A percentile compares a stretch with the other conserved stretches of the same genome.
These are phyloP conservation scores for Nicotiana obtusifolia DNA, from an alignment of 257 asterid species.

Conservation along the genomic window DNA sequence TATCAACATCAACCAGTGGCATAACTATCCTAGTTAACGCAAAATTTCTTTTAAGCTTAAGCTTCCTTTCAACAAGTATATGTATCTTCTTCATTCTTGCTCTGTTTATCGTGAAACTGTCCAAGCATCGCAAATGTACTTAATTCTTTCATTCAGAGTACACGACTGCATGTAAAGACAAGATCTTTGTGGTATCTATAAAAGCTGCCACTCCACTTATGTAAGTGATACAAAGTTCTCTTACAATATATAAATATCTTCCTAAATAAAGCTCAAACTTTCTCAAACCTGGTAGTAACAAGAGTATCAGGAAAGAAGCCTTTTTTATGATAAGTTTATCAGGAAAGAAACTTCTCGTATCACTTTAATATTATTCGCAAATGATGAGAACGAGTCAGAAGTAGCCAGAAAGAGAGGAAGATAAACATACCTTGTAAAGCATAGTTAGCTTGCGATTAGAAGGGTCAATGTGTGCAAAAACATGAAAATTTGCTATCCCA, in stretches of 20 bases:
- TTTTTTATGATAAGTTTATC: not conserved
- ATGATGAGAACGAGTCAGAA: not conserved
- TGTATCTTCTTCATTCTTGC: not conserved
- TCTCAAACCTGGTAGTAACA: not conserved
- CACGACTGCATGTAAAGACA: not conserved
- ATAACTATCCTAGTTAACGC: not conserved
- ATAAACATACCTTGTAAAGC: constrained; percentile 77
- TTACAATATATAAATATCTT: not conserved
- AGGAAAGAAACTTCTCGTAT: not conserved
- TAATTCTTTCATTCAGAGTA: not conserved
- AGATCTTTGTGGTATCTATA: not conserved
- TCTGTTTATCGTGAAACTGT: not conserved
- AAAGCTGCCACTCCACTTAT: not conserved
- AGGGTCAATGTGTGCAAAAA: constrained; percentile 91
- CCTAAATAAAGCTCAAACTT: constrained; percentile 5
- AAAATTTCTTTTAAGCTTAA: not conserved
- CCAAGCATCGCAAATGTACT: not conserved
- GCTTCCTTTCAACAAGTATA: not conserved
- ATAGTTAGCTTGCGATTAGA: constrained; percentile 85
- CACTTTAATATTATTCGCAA: not conserved
- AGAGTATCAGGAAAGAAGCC: not conserved
- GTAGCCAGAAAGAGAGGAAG: constrained; percentile 17
- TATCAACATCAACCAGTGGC: not conserved
- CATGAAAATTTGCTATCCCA: constrained; percentile 88
- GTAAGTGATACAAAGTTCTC: not conserved